Evolutionary conservation across 1,284 basidiomycete genomes (phyloP).

Genomic region (Chalciporus piperatoides): DNA sequence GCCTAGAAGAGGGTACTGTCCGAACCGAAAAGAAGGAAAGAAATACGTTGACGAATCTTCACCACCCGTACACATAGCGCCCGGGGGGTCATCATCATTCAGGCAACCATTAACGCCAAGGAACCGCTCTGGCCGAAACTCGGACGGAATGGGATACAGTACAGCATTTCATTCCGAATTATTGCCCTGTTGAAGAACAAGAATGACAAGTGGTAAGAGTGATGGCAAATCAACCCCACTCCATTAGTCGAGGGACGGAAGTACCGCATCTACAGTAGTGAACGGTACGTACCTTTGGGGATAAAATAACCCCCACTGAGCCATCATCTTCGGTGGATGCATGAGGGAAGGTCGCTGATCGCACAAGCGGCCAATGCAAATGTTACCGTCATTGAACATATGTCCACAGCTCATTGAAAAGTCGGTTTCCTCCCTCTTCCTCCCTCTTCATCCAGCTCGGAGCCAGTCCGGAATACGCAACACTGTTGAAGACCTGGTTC

Average conservation of each 20-base stretch:
- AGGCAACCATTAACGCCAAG: not conserved
- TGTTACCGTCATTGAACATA: not conserved
- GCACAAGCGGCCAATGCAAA: not conserved
- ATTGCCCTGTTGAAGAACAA: conserved; percentile 3
- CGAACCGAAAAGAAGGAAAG: not conserved
- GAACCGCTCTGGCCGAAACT: conserved; percentile 1
- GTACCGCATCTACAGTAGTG: no score
- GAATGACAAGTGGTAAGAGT: not conserved
- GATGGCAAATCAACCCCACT: not conserved
- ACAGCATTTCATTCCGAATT: not conserved
- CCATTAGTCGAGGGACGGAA: not conserved
- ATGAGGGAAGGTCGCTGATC: conserved; percentile 3
- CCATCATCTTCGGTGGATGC: not conserved
- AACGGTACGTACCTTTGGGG: conserved; percentile 2
- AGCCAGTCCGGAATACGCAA: no score
- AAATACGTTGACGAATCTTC: not conserved
- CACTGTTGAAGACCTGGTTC: no score
- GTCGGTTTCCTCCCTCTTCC: no score
- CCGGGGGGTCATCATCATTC: not conserved
- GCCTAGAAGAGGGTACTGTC: not conserved
- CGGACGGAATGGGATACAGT: not conserved
- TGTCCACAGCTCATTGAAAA: conserved; percentile 12
- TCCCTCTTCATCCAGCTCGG: no score
- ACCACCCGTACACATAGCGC: not conserved
- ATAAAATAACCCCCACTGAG: conserved; percentile 4